phyloP scores from a whole-genome alignment of 495 filamentous ascomycete species.

The Lindgomyces ingoldianus region DNA sequence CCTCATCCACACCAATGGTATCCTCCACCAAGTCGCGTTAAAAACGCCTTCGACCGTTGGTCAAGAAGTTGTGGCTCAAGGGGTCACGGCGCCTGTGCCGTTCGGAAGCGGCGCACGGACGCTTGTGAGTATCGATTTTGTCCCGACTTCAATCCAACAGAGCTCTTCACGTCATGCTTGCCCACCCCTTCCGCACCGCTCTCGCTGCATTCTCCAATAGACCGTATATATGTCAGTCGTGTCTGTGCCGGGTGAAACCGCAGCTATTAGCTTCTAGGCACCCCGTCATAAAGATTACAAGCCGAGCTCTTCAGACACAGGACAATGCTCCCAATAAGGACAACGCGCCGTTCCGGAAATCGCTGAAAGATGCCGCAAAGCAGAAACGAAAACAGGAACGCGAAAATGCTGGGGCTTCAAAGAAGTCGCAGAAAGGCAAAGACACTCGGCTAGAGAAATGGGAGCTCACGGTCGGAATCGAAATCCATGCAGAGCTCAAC shows the following conservation, averaged over 20 bases:
- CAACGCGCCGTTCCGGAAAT: slow-evolving; percentile 64
- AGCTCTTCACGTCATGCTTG: slow-evolving; percentile 6
- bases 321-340: slow-evolving; percentile 10
- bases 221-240: slow-evolving; percentile 28
- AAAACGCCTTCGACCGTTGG: neutral
- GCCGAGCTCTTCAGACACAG: slow-evolving; percentile 24
- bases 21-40: neutral
- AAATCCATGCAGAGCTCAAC: slow-evolving; percentile 96
- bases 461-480: slow-evolving; percentile 92
- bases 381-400: slow-evolving; percentile 35
- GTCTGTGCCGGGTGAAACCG: slow-evolving; percentile 15
- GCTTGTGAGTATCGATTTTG: neutral
- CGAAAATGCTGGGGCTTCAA: slow-evolving; percentile 44
- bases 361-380: slow-evolving; percentile 73
- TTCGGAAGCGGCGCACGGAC: neutral
- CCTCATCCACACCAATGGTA: too few species aligned
- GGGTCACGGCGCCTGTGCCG: too few species aligned
- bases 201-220: slow-evolving; percentile 4
- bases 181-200: neutral
- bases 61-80: too few species aligned
- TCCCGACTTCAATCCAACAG: neutral
- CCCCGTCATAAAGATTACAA: neutral
- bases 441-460: slow-evolving; percentile 61
- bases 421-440: slow-evolving; percentile 36
- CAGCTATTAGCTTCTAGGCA: slow-evolving; percentile 11